Evolutionary conservation across 2,329 filamentous ascomycete species (phyloP).

Genomic region (Gnomoniopsis sp.): DNA sequence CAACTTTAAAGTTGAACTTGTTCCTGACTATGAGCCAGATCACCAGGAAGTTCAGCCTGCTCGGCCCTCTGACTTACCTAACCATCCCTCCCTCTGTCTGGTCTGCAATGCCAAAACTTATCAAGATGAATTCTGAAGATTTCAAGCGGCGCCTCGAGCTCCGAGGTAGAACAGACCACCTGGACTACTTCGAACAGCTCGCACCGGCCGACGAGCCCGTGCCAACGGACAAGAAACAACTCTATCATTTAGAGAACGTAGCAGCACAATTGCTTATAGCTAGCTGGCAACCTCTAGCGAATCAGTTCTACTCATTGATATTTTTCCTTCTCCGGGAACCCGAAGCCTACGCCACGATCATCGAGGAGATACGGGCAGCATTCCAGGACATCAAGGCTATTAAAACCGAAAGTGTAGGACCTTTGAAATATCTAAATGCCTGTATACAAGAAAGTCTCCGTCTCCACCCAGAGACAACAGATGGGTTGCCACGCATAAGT

Average conservation of each 20-base stretch:
- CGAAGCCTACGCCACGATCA: neutral
- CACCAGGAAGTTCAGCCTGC: slow-evolving; percentile 3
- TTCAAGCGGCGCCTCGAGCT: slow-evolving; percentile 17
- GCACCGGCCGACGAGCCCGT: slow-evolving; percentile 7
- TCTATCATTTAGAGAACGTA: slow-evolving; percentile 15
- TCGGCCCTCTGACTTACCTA: slow-evolving; percentile 5
- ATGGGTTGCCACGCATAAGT: slow-evolving; percentile 15
- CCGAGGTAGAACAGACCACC: slow-evolving; percentile 17
- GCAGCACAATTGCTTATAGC: slow-evolving; percentile 5
- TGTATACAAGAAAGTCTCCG: slow-evolving; percentile 13
- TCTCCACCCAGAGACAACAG: slow-evolving; percentile 5
- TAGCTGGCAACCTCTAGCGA: neutral
- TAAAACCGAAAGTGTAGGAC: neutral
- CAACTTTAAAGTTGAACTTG: slow-evolving; percentile 5
- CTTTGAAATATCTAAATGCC: slow-evolving; percentile 12
- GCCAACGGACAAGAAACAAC: slow-evolving; percentile 4
- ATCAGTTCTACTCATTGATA: neutral
- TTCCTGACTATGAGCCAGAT: slow-evolving; percentile 8
- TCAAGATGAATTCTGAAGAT: slow-evolving; percentile 14
- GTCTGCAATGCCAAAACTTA: neutral
- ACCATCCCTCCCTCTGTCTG: slow-evolving; percentile 6
- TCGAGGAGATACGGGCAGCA: neutral
- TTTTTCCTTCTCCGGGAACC: neutral
- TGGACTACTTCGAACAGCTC: slow-evolving; percentile 25
- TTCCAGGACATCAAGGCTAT: neutral